Percentiles rank a stretch among this genome's conserved stretches.
Evolutionary conservation across 768 basidiomycete species (phyloP).

Genomic region (Pleurotus platypus): DNA sequence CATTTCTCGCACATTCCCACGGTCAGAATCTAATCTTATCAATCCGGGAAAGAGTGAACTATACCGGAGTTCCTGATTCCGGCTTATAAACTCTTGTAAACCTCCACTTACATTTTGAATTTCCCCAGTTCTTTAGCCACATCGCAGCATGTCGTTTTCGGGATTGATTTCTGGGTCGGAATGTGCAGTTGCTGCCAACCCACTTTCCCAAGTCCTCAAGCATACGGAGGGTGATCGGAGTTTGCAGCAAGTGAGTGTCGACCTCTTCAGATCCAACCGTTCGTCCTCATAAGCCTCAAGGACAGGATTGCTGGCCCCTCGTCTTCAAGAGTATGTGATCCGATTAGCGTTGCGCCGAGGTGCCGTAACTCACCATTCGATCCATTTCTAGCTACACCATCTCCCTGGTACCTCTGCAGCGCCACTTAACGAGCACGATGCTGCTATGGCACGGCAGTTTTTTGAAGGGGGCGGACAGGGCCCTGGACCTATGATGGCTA

Average conservation of each 20-base stretch:
- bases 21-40: neutral
- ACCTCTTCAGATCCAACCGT: neutral
- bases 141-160: constrained; percentile 66
- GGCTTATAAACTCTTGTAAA: constrained; percentile 4
- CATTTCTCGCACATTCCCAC: neutral
- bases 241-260: constrained; percentile 57
- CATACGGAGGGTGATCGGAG: constrained; percentile 87
- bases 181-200: constrained; percentile 81
- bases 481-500: constrained; percentile 28
- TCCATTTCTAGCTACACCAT: constrained; percentile 58
- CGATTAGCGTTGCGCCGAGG: neutral
- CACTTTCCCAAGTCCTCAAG: constrained; percentile 85
- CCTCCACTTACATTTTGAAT: neutral
- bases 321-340: constrained; percentile 53
- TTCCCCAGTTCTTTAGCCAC: neutral
- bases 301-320: constrained; percentile 75
- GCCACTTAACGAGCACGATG: constrained; percentile 59
- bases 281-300: constrained; percentile 30
- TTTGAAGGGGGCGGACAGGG: constrained; percentile 49
- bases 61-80: constrained; percentile 3
- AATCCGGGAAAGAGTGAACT: neutral
- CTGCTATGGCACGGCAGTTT: constrained; percentile 76
- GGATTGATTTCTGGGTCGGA: constrained; percentile 85
- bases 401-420: constrained; percentile 56
- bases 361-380: constrained; percentile 3